phyloP scores from a whole-genome alignment of 2,329 filamentous ascomycete species.

The Arthroderma sp. region DNA sequence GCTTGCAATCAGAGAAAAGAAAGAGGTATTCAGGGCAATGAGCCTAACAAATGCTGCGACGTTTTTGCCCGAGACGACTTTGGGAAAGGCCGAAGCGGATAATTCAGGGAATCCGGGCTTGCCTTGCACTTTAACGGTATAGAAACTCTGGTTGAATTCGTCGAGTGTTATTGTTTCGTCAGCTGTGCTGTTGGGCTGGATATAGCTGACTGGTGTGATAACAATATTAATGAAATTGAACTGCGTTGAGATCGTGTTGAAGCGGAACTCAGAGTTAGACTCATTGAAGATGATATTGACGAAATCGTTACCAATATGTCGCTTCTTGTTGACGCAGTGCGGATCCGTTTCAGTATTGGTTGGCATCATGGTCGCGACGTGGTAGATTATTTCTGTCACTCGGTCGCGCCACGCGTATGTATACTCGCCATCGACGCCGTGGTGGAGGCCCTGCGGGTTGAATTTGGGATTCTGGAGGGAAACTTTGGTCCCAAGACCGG shows the following conservation, averaged over 20 bases:
- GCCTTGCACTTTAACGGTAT: conserved; percentile 79
- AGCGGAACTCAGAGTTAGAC: conserved; percentile 75
- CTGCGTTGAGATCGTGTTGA: conserved; percentile 83
- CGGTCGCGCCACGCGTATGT: conserved; percentile 91
- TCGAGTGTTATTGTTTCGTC: conserved; percentile 15
- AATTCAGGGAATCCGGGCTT: conserved; percentile 83
- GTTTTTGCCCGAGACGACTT: conserved; percentile 72
- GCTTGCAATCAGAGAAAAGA: conserved; percentile 86
- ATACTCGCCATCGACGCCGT: conserved; percentile 70
- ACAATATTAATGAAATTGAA: conserved; percentile 98
- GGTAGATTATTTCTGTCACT: conserved; percentile 89
- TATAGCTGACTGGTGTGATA: conserved; percentile 60
- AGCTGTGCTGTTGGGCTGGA: conserved; percentile 23
- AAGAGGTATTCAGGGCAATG: conserved; percentile 80
- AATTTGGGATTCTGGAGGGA: conserved; percentile 70
- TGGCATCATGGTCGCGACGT: conserved; percentile 95
- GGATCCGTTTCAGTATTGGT: conserved; percentile 66
- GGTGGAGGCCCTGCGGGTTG: conserved; percentile 85
- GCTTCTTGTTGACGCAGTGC: conserved; percentile 71
- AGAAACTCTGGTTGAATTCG: conserved; percentile 46
- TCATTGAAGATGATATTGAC: conserved; percentile 98
- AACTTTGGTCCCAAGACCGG: conserved; percentile 67
- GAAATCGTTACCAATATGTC: conserved; percentile 92
- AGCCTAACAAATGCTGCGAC: conserved; percentile 77
- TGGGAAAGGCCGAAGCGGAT: conserved; percentile 76